phyloP scores from a whole-genome alignment of 2,329 filamentous ascomycete genomes.

The Cladobotryum mycophilum region DNA sequence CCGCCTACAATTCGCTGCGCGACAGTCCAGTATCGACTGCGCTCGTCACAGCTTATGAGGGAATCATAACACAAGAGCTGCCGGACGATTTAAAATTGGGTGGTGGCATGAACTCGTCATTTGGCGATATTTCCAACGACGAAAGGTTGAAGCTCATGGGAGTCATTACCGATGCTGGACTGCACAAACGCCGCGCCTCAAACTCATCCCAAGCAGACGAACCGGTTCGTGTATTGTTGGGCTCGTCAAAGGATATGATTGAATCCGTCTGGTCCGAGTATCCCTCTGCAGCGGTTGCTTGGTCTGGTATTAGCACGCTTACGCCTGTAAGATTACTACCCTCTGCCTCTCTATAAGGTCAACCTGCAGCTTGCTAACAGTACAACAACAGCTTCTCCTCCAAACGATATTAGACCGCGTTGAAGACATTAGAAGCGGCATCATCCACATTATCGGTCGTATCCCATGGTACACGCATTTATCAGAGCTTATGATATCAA shows the following conservation, averaged over 20 bases:
- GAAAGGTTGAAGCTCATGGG: slow-evolving; percentile 24
- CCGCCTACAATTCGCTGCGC: slow-evolving; percentile 28
- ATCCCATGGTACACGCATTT: slow-evolving; percentile 31
- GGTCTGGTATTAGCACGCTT: slow-evolving; percentile 31
- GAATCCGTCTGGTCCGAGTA: slow-evolving; percentile 20
- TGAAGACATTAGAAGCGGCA: slow-evolving; percentile 23
- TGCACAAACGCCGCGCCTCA: slow-evolving; percentile 23
- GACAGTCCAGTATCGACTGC: slow-evolving; percentile 22
- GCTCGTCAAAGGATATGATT: slow-evolving; percentile 22
- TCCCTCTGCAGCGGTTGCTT: slow-evolving; percentile 26
- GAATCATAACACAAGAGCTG: slow-evolving; percentile 29
- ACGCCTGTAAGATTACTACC: slow-evolving; percentile 25
- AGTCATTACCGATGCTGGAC: slow-evolving; percentile 23
- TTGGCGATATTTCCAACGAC: slow-evolving; percentile 18
- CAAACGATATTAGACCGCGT: slow-evolving; percentile 27
- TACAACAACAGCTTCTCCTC: slow-evolving; percentile 24
- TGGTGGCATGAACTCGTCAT: slow-evolving; percentile 21
- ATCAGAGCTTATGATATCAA: slow-evolving; percentile 19
- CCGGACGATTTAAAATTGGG: slow-evolving; percentile 26
- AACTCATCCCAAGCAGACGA: slow-evolving; percentile 23
- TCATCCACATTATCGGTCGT: slow-evolving; percentile 26
- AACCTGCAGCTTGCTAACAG: not conserved
- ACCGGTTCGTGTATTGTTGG: slow-evolving; percentile 22
- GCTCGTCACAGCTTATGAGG: slow-evolving; percentile 31
- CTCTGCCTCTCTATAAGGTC: not conserved